Conservation (phyloP, 768 basidiomycete species). For the Psilocybe tampanensis region DNA sequence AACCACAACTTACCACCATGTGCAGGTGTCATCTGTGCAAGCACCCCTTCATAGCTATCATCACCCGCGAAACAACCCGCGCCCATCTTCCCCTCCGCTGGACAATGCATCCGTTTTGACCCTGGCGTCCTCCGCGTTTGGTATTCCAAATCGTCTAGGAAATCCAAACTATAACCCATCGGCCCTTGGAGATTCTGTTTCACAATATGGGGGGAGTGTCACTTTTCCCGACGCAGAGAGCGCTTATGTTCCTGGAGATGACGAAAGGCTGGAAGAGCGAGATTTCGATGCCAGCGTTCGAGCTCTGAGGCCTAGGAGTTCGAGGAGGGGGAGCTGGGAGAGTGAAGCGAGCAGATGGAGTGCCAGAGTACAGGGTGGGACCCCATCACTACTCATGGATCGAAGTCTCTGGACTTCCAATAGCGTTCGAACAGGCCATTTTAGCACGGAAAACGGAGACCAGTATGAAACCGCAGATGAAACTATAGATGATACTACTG, state of each 20-base stretch:
- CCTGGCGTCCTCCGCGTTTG: slow-evolving; percentile 92
- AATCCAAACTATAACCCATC: slow-evolving; percentile 47
- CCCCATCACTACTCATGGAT: slow-evolving; percentile 49
- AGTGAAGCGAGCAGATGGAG: slow-evolving; percentile 91
- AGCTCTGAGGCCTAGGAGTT: slow-evolving; percentile 86
- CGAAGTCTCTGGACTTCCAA: slow-evolving; percentile 64
- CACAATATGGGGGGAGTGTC: slow-evolving; percentile 69
- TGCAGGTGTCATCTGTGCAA: slow-evolving; percentile 51
- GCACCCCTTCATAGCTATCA: slow-evolving; percentile 90
- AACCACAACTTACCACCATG: slow-evolving; percentile 23
- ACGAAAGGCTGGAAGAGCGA: slow-evolving; percentile 62
- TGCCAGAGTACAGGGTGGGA: slow-evolving; percentile 60
- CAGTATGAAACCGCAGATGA: slow-evolving; percentile 29
- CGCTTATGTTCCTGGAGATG: slow-evolving; percentile 64
- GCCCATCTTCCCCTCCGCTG: slow-evolving; percentile 85
- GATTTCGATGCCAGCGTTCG: slow-evolving; percentile 89
- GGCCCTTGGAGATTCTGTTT: slow-evolving; percentile 65
- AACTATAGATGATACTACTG: slow-evolving; percentile 21
- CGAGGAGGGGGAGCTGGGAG: slow-evolving; percentile 89
- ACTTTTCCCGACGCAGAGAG: slow-evolving; percentile 64
- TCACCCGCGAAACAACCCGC: slow-evolving; percentile 94
- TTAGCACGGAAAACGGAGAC: slow-evolving; percentile 51
- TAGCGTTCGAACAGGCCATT: slow-evolving; percentile 59
- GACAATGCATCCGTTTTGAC: slow-evolving; percentile 95
- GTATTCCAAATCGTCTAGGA: slow-evolving; percentile 56